Percentiles rank a stretch among this genome's conserved stretches.
Conservation (phyloP, 495 filamentous ascomycete genomes). For the Amphirosellinia nigrospora region DNA sequence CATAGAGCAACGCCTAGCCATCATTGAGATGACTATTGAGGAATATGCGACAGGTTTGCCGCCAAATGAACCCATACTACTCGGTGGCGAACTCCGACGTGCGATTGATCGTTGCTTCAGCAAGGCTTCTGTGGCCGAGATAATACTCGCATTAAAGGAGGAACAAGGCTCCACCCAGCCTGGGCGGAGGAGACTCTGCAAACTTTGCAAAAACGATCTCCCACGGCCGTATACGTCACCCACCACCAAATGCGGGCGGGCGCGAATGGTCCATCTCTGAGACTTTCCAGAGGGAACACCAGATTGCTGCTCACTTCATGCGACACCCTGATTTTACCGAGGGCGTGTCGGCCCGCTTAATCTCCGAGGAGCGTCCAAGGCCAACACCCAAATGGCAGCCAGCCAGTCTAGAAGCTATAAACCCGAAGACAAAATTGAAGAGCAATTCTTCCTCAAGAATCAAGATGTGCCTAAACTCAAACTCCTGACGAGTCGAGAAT, state of each 20-base stretch:
- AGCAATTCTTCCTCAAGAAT: slow-evolving; percentile 64
- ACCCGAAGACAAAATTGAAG: slow-evolving; percentile 53
- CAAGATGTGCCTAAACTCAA: slow-evolving; percentile 50
- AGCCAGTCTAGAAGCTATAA: slow-evolving; percentile 66
- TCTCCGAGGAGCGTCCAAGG: slow-evolving; percentile 59
- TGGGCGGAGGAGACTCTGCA: slow-evolving; percentile 81
- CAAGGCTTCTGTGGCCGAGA: slow-evolving; percentile 68
- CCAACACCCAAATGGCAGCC: slow-evolving; percentile 74
- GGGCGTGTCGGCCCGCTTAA: slow-evolving; percentile 78
- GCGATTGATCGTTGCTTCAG: slow-evolving; percentile 87
- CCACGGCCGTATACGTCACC: slow-evolving; percentile 82
- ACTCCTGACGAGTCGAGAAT: slow-evolving; percentile 59
- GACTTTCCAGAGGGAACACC: slow-evolving; percentile 82
- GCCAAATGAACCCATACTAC: slow-evolving; percentile 65
- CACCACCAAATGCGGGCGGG: slow-evolving; percentile 81
- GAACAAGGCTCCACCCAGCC: slow-evolving; percentile 56
- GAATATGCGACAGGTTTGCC: slow-evolving; percentile 88
- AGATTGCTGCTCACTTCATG: slow-evolving; percentile 86
- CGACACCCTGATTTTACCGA: slow-evolving; percentile 81
- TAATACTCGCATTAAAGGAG: slow-evolving; percentile 68
- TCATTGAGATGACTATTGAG: slow-evolving; percentile 87
- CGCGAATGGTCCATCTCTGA: slow-evolving; percentile 75
- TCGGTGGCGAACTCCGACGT: slow-evolving; percentile 68
- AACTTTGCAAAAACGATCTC: slow-evolving; percentile 75
- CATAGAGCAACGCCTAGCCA: slow-evolving; percentile 63